These are phyloP conservation scores for Trypethelium eluteriae DNA, from an alignment of 495 filamentous ascomycete genomes.

Conservation along the genomic window DNA sequence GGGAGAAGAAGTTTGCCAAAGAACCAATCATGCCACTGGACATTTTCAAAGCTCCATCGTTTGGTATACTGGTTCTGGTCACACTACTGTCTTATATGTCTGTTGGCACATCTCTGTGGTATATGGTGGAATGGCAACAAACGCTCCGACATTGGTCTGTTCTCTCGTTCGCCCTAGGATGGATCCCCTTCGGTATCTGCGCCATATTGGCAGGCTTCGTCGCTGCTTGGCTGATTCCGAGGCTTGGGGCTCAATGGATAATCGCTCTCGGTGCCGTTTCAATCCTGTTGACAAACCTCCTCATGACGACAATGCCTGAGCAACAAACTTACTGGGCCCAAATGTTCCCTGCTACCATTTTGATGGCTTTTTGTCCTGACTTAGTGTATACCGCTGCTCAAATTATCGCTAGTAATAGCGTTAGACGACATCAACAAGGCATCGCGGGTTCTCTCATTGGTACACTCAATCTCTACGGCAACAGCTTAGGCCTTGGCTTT, in stretches of 20 bases:
- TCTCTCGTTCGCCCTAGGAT: constrained; percentile 41
- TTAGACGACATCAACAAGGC: constrained; percentile 44
- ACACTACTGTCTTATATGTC: constrained; percentile 48
- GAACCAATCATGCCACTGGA: constrained; percentile 45
- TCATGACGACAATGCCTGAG: constrained; percentile 44
- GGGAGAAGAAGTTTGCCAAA: constrained; percentile 40
- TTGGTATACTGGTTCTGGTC: constrained; percentile 43
- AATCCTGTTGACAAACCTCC: constrained; percentile 34
- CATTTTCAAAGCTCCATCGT: constrained; percentile 46
- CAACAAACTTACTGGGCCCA: constrained; percentile 47
- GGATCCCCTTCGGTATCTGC: constrained; percentile 40
- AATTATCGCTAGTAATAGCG: constrained; percentile 49
- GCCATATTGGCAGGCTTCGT: constrained; percentile 37
- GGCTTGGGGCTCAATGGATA: constrained; percentile 45
- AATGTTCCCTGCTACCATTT: constrained; percentile 43
- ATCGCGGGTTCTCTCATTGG: constrained; percentile 45
- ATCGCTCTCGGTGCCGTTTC: constrained; percentile 42
- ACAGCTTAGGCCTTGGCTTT: constrained; percentile 44
- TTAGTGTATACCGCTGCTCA: constrained; percentile 47
- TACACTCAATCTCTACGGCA: constrained; percentile 43
- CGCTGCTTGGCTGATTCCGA: constrained; percentile 44
- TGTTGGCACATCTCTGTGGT: constrained; percentile 45
- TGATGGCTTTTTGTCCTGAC: constrained; percentile 44
- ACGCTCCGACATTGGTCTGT: constrained; percentile 40
- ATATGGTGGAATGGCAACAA: constrained; percentile 43